Base-by-base conservation (phyloP, 169 alveolate species). In the Eimeria necatrix region DNA sequence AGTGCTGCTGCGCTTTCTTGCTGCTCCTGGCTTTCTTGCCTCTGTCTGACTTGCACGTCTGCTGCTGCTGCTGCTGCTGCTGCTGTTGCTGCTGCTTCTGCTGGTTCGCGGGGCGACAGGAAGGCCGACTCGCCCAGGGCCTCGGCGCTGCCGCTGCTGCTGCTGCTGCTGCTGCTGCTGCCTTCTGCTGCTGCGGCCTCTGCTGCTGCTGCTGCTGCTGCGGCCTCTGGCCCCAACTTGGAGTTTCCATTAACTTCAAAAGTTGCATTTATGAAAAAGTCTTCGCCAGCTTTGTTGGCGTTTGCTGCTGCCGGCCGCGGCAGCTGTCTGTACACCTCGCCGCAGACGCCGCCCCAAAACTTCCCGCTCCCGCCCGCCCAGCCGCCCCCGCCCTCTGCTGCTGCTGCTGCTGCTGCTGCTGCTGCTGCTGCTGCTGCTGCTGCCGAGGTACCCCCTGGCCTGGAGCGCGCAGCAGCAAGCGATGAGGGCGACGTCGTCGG, bases 381-480 rank as follows among this genome's bases (percentile, higher is more conserved):
- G 70, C 24, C 49, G 49, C 41, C 59, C 14, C 88, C 88, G 49
- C 59, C 59, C 70, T 2, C 88, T 46, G 68, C 88, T 78, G 88
- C 24, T 22, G 10, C 56, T 32, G 12, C 59, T 49, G 78, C 88
- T 46, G 68, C 70, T 78, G 88, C 52, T 46, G 46, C 70, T 51
- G 9, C 59, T 4, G 78, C 88, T 46, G 48, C 88, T 78, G 88
- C 24, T 46, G 0, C 52, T 22, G 14, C 8, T 49, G 88, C 10
- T 18, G 22, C 88, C 88, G 18, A 48, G 59, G 3, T 24, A 78
- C 0, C 88, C 88, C 59, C n/a, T 78, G 22, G 46, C 52, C 7
- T 78, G 46, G 18, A 78, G 88, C 48, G 88, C 88, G 88, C 52
- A 78, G 71, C 88, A 78, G 52, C 88, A 78, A 46, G 70, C 88